Evolutionary conservation across 2,329 filamentous ascomycete genomes (phyloP), one percentile per base, ranked within the genome.

Genomic region (Epicoccum sorghinum): DNA sequence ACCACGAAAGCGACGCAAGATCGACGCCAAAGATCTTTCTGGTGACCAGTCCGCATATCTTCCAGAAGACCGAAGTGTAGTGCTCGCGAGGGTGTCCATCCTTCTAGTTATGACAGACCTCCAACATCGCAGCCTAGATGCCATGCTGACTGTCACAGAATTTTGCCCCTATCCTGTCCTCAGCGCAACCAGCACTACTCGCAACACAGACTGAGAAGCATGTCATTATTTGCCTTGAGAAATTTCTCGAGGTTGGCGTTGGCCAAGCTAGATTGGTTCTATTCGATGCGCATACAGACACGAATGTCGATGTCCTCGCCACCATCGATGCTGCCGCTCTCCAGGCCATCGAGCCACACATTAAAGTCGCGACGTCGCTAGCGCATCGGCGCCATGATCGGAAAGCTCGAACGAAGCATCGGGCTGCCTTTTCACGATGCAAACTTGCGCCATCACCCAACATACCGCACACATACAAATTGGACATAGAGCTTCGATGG

Each of bases 1-100:
- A 40, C 56, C 65, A 22, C 58, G 55, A 23, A 75, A 75, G 51
- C 57, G 67, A 39, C 66, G 71, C 22, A 73, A 68, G 51, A 45
- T 67, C 14, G 60, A 65, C 4, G 37, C 51, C 24, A 50, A 47
- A 3, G 38, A 29, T 13, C 39, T 24, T 36, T 29, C 42, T 42
- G 32, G 41, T n/a, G 14, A 50, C 9, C 48, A 55, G 5, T 29
- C 30, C 7, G 39, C n/a, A 7, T 45, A 55, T 8, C 59, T 61
- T 24, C 60, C 64, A 27, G 52, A 55, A 7, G 43, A 46, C 7
- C 59, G 59, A 35, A 73, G 70, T 37, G 52, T 69, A n/a, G 57
- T 71, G n/a, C 58, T 75, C n/a, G 64, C 64, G 23, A 60, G 55
- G 29, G 50, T 70, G 1, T 60, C 55, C 13, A 38, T 75, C 13